Conservation (phyloP, 805 yeast genomes). For the Myxozyma neglecta region DNA sequence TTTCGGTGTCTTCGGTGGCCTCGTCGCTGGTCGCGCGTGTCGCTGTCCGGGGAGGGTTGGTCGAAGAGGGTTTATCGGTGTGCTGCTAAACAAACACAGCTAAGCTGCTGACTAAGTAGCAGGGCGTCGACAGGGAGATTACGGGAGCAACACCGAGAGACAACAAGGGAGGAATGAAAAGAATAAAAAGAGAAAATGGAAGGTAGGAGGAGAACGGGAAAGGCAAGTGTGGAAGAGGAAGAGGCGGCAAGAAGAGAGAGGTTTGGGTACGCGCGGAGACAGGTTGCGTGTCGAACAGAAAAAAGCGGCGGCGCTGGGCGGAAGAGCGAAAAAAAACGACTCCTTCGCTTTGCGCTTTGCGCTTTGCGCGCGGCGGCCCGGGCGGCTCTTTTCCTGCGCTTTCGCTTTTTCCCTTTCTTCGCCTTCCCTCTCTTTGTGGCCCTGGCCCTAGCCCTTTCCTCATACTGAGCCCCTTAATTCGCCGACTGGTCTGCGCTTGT, state of each 20-base stretch:
- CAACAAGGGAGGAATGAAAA: not conserved
- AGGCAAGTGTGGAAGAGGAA: slow-evolving; percentile 1
- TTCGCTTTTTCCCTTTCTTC: not conserved
- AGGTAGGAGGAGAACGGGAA: not conserved
- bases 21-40: too few species aligned
- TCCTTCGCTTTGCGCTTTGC: not conserved
- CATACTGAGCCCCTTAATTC: too few species aligned
- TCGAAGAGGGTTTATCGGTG: too few species aligned
- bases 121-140: too few species aligned
- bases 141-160: too few species aligned
- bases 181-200: not conserved
- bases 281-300: not conserved
- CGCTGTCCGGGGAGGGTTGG: too few species aligned
- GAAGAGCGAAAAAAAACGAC: too few species aligned
- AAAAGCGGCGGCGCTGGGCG: not conserved
- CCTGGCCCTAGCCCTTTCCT: not conserved
- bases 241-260: not conserved
- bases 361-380: slow-evolving; percentile 1
- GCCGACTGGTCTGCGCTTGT: too few species aligned
- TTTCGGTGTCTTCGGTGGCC: too few species aligned
- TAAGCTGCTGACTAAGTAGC: too few species aligned
- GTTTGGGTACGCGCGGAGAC: not conserved
- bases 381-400: not conserved
- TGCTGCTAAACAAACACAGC: too few species aligned
- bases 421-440: not conserved